Evolutionary conservation across 2,329 filamentous ascomycete genomes (phyloP).

Genomic region (Teratosphaeriaceae sp.): DNA sequence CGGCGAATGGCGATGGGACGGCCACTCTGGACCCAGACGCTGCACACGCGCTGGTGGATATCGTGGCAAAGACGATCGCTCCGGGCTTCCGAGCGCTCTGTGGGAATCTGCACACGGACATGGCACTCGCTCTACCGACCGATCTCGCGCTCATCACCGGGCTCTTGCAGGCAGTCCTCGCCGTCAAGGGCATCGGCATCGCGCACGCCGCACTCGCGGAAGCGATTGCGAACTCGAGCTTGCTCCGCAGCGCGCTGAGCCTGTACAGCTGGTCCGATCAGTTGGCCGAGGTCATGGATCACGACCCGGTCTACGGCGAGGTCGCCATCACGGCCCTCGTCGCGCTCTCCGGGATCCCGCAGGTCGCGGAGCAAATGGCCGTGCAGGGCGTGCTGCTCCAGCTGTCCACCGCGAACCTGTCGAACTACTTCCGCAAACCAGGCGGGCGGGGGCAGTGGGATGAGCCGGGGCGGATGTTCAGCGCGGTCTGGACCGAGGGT

Average conservation of each 20-base stretch:
- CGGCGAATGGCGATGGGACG: constrained; percentile 1
- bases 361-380: constrained; percentile 82
- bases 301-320: constrained; percentile 88
- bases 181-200: constrained; percentile 65
- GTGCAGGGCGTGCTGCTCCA: constrained; percentile 77
- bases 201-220: constrained; percentile 38
- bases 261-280: constrained; percentile 93
- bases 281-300: constrained; percentile 62
- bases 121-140: constrained; percentile 47
- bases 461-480: constrained; percentile 68
- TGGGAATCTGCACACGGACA: constrained; percentile 61
- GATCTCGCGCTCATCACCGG: constrained; percentile 85
- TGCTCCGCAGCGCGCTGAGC: constrained; percentile 72
- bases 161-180: constrained; percentile 76
- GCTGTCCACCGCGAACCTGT: constrained; percentile 71
- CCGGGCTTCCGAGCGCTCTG: constrained; percentile 78
- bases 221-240: constrained; percentile 54
- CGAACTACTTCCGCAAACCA: constrained; percentile 62
- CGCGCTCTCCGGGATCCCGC: constrained; percentile 73
- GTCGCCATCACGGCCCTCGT: constrained; percentile 84
- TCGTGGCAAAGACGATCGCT: constrained; percentile 71
- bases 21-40: constrained; percentile 28
- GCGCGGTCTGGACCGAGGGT: constrained; percentile 75
- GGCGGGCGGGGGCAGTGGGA: constrained; percentile 74
- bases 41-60: constrained; percentile 62